phyloP scores from a whole-genome alignment of 2,329 filamentous ascomycete genomes.

The Apiospora malaysiana region DNA sequence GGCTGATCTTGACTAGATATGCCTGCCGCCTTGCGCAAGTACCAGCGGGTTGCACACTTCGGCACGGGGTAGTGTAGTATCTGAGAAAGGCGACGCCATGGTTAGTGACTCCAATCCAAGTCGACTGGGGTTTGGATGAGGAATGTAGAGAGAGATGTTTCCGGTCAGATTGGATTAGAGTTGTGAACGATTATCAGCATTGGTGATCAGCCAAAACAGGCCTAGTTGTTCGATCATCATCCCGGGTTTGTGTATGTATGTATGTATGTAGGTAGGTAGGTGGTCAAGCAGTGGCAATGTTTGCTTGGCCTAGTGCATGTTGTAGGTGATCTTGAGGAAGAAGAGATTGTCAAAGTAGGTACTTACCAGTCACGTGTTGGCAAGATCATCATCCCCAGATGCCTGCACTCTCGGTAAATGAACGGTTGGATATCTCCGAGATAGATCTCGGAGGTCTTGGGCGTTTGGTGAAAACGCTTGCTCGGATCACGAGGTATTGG shows the following conservation, averaged over 20 bases:
- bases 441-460: background rate
- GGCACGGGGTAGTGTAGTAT: no score
- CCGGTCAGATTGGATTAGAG: slow-evolving; percentile 15
- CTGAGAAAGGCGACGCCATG: background rate
- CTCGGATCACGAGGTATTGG: background rate
- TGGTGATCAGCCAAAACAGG: slow-evolving; percentile 15
- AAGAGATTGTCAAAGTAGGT: no score
- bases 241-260: background rate
- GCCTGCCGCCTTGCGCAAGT: background rate
- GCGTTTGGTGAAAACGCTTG: background rate
- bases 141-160: background rate
- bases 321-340: background rate
- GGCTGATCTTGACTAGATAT: background rate
- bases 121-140: background rate
- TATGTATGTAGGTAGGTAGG: no score
- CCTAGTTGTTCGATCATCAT: background rate
- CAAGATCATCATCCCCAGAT: background rate
- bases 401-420: background rate
- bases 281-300: background rate
- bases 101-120: background rate
- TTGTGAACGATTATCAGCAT: slow-evolving; percentile 15
- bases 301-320: background rate
- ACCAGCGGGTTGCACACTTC: background rate
- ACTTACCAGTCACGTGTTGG: background rate
- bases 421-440: background rate